Base-by-base conservation (phyloP, 2,329 filamentous ascomycete species). In the Xylaria arbuscula region DNA sequence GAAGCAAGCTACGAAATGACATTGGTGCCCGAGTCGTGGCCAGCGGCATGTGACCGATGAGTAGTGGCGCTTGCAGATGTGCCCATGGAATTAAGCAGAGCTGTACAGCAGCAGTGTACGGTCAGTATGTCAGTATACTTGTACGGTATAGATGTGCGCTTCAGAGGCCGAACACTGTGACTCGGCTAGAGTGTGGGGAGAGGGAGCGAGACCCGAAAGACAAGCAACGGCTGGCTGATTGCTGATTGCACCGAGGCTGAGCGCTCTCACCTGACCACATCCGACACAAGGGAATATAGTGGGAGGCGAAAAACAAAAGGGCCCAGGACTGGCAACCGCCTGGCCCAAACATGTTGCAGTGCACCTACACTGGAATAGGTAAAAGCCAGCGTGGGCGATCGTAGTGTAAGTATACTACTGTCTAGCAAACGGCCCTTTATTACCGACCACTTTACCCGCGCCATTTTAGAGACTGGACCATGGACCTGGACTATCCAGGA, bases 211-310 rank as follows among this genome's bases (percentile, higher is more conserved):
- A 51, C 51, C 65, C 36, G n/a, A 57, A 36, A 57, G 61, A 58
- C 62, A n/a, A 51, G 62, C 56, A 54, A 24, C 51, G 38, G 61
- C 55, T 66, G 64, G 70, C 50, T 65, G 56, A 51, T 61, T 42
- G 70, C 50, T 65, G 56, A 51, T 61, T 42, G 67, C 64, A 45
- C 67, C 64, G 70, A 71, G 70, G 70, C 70, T 71, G 65, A 66
- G 70, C 65, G 70, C 62, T 22, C 59, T 70, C 70, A 70, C 70
- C 67, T 71, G 70, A 71, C 64, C 67, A 71, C 48, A 62, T 69
- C 61, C 61, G 67, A 60, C 45, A 66, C 59, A 69, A 68, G 61
- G 63, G 58, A 56, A 62, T 22, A 56, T 40, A 51, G 40, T 34
- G 66, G 50, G 51, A 62, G 66, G 56, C 36, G 10, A 60, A 48